Evolutionary conservation across 306 rosid species (phyloP).

Genomic region (Elaeagnus macrophylla): DNA sequence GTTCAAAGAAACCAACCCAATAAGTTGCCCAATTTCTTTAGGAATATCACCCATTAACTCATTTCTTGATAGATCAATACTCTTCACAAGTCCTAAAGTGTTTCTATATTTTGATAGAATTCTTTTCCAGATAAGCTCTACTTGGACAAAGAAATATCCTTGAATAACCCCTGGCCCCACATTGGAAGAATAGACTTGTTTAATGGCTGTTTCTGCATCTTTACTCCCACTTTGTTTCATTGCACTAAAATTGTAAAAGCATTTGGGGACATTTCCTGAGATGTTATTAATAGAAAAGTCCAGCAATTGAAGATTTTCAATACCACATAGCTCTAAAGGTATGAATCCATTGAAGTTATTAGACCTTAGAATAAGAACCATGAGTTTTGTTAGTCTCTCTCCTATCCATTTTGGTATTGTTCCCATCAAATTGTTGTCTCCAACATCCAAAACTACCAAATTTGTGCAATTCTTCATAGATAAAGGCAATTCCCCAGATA

Average conservation of each 20-base stretch:
- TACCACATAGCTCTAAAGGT: slow-evolving; percentile 12
- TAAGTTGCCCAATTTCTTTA: slow-evolving; percentile 2
- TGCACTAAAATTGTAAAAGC: slow-evolving; percentile 4
- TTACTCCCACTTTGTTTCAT: slow-evolving; percentile 1
- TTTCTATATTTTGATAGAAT: not conserved
- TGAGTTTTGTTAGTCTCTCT: not conserved
- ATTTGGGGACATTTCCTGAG: slow-evolving; percentile 18
- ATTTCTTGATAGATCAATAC: slow-evolving; percentile 26
- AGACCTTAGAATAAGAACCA: not conserved
- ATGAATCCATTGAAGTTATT: slow-evolving; percentile 12
- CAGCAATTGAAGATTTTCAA: slow-evolving; percentile 1
- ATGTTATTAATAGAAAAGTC: slow-evolving; percentile 17
- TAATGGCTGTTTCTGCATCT: not conserved
- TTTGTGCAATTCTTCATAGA: not conserved
- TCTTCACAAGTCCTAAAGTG: not conserved
- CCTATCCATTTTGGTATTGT: slow-evolving; percentile 28
- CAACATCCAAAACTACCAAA: not conserved
- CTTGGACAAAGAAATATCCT: not conserved
- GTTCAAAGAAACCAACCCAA: slow-evolving; percentile 1
- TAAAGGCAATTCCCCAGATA: slow-evolving; percentile 8
- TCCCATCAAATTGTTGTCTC: slow-evolving; percentile 9
- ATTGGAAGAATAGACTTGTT: no score
- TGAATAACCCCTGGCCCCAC: not conserved
- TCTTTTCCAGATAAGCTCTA: not conserved
- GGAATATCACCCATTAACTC: slow-evolving; percentile 22